Percentiles rank a stretch among this genome's conserved stretches.
Evolutionary conservation across 495 filamentous ascomycete genomes (phyloP).

Genomic region (Niebla homalea): DNA sequence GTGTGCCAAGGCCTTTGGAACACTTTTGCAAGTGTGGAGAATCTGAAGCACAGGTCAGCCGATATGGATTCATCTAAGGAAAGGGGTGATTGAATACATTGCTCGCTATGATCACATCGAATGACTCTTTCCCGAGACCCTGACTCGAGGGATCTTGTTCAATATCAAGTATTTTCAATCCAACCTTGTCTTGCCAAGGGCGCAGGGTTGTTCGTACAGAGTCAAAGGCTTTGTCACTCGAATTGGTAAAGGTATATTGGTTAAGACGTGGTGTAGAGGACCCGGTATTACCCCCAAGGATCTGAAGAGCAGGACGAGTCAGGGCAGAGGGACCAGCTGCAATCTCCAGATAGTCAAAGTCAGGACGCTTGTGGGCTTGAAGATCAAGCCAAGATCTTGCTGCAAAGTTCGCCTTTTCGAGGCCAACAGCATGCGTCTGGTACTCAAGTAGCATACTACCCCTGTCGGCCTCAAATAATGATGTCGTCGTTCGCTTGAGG

Average conservation of each 20-base stretch:
- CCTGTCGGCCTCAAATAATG: not conserved
- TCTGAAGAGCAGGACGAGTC: not conserved
- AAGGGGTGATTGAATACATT: slow-evolving; percentile 19
- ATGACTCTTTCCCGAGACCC: slow-evolving; percentile 31
- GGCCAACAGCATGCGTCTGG: not conserved
- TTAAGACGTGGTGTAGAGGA: not conserved
- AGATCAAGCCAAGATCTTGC: not conserved
- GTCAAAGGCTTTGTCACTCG: slow-evolving; percentile 9
- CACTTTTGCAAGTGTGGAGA: slow-evolving; percentile 26
- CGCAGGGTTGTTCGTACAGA: slow-evolving; percentile 35
- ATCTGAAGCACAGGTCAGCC: not conserved
- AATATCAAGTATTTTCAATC: slow-evolving; percentile 33
- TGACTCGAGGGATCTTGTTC: slow-evolving; percentile 31
- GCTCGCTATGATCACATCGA: slow-evolving; percentile 39
- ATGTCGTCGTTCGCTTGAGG: not conserved
- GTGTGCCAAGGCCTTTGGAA: slow-evolving; percentile 22
- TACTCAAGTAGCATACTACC: not conserved
- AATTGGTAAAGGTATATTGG: slow-evolving; percentile 21
- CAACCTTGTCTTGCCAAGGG: slow-evolving; percentile 29
- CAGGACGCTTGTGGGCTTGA: not conserved
- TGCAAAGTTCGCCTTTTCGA: not conserved
- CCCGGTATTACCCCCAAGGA: not conserved
- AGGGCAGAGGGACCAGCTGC: not conserved
- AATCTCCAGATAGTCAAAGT: not conserved
- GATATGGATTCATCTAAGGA: no score